Evolutionary conservation across 31 red algal species (phyloP), one percentile per base, ranked within the genome.

Genomic region (Pterothamnion heteromorphum): DNA sequence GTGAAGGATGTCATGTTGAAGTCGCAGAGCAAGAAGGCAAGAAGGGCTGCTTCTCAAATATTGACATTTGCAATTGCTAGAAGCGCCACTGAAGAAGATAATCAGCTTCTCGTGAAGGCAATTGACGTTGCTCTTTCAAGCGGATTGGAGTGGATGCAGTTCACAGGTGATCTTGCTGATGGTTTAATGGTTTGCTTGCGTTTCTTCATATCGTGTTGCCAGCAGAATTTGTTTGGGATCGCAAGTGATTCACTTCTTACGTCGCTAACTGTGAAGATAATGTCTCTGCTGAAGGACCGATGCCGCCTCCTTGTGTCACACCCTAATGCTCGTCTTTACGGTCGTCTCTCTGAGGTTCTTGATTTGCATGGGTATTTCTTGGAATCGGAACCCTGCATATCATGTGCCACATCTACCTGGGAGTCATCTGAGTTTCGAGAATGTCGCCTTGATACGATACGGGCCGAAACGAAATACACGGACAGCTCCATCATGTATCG

Each of bases 401-500:
- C 94, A 44, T 97, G 96, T 91, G 94, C 96, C 37, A 78, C 88
- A 51, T 80, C 92, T 34, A 94, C 89, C n/a, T 94, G 93, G 57
- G 94, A 93, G 18, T 93, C 94, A 58, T 93, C 91, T 22, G 89
- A 92, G 44, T 36, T 44, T 27, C 92, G 38, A 22, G 93, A 93
- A 38, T 90, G 72, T 74, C 86, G 93, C 4, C 27, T 97, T 21
- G 94, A 95, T 36, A 90, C 90, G 0, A 89, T 97, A 21, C 58
- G 94, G 36, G 92, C 92, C 2, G 96, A 97, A 74, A 93, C 96
- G 36, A 97, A 97, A 74, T 97, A 95, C 86, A 95, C 96, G 0
- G 96, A 97, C 91, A n/a, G n/a, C n/a, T 74, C 94, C n/a, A 94
- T 97, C 5, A 93, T 95, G 91, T 89, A 95, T 80, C 91, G 96